Evolutionary conservation across 2,329 filamentous ascomycete genomes (phyloP).

Genomic region (Arthrocladium fulminans): DNA sequence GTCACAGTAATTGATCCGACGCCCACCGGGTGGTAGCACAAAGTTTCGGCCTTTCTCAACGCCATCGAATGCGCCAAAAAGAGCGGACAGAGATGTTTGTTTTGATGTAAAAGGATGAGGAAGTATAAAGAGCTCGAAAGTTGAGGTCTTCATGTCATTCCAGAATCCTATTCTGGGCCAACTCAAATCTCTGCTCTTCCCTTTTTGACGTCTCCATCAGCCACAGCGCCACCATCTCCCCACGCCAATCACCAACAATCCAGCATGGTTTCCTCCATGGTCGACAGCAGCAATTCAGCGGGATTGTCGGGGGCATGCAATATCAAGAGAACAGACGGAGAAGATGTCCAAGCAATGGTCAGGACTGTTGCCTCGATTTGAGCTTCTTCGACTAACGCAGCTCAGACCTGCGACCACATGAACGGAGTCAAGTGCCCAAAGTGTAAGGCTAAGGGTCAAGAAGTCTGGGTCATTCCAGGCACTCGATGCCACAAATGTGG

Average conservation of each 20-base stretch:
- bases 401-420: constrained; percentile 3
- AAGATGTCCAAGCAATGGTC: constrained; percentile 4
- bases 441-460: constrained; percentile 8
- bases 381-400: background rate
- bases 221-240: background rate
- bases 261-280: background rate
- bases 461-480: constrained; percentile 8
- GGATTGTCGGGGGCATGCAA: background rate
- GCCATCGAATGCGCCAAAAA: background rate
- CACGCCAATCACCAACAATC: background rate
- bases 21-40: background rate
- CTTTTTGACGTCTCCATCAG: background rate
- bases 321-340: background rate
- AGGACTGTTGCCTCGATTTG: background rate
- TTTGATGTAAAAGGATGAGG: background rate
- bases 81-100: background rate
- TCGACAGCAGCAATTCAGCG: background rate
- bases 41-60: background rate
- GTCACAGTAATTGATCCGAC: background rate
- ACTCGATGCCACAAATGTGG: constrained; percentile 10
- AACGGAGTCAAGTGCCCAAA: constrained; percentile 9
- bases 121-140: background rate
- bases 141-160: background rate
- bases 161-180: too few species aligned
- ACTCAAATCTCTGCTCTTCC: background rate